Percentiles rank a stretch among this genome's conserved stretches.
phyloP scores from a whole-genome alignment of 2,329 filamentous ascomycete genomes.

The Aureobasidium sp. region DNA sequence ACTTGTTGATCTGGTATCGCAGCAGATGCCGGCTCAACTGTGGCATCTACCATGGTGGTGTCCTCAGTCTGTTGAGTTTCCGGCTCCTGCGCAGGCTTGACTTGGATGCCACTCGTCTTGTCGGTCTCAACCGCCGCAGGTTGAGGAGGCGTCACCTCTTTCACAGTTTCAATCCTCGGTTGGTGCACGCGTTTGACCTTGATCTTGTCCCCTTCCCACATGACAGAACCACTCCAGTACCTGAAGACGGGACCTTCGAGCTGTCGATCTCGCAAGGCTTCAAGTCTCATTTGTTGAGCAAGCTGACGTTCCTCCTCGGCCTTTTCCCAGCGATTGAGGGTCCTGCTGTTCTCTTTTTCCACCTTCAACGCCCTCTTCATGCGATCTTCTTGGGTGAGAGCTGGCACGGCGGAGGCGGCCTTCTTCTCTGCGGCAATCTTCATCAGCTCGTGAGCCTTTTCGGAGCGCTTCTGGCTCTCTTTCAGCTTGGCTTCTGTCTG shows the following conservation, averaged over 20 bases:
- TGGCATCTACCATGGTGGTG: not conserved
- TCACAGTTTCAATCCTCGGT: slow-evolving; percentile 23
- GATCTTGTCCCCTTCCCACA: slow-evolving; percentile 70
- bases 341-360: slow-evolving; percentile 83
- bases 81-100: not conserved
- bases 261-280: slow-evolving; percentile 78
- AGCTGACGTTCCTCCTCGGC: slow-evolving; percentile 84
- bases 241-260: slow-evolving; percentile 84
- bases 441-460: slow-evolving; percentile 63
- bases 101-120: not conserved
- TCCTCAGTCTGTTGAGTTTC: not conserved
- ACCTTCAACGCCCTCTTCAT: slow-evolving; percentile 74
- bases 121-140: not conserved
- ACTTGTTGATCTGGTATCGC: not conserved
- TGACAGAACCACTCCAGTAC: slow-evolving; percentile 86
- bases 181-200: slow-evolving; percentile 44
- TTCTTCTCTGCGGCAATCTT: slow-evolving; percentile 48
- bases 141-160: slow-evolving; percentile 10
- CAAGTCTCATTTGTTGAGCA: slow-evolving; percentile 72
- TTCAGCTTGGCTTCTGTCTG: slow-evolving; percentile 61
- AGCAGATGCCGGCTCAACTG: not conserved
- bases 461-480: slow-evolving; percentile 61
- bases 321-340: slow-evolving; percentile 86
- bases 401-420: slow-evolving; percentile 17
- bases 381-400: slow-evolving; percentile 60